A percentile compares a stretch with the other conserved stretches of the same genome.
Conservation (phyloP, 768 basidiomycete genomes). For the Rhizopogon vinicolor region DNA sequence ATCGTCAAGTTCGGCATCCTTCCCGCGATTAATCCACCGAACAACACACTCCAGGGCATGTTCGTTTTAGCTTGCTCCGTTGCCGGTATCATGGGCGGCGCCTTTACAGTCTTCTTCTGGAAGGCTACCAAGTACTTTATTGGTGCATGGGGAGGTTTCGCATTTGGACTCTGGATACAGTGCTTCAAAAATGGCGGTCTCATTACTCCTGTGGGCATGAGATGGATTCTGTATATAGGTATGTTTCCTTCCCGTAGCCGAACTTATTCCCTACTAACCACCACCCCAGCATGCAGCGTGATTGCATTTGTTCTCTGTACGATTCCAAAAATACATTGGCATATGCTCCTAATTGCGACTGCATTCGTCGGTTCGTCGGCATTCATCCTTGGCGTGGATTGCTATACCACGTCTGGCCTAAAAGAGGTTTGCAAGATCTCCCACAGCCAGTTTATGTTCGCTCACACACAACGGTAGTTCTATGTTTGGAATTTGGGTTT, state of each 20-base stretch:
- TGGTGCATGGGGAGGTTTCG: constrained; percentile 65
- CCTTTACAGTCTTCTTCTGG: constrained; percentile 88
- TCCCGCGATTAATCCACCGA: constrained; percentile 79
- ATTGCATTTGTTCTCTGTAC: constrained; percentile 81
- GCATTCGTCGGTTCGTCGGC: constrained; percentile 88
- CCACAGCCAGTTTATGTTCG: not conserved
- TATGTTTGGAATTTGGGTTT: constrained; percentile 97
- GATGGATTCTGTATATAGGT: constrained; percentile 93
- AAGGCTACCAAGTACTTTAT: constrained; percentile 79
- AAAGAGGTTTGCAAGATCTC: constrained; percentile 66
- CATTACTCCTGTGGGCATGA: constrained; percentile 67
- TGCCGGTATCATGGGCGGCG: constrained; percentile 82
- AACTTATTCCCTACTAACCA: constrained; percentile 14
- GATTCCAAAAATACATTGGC: constrained; percentile 82
- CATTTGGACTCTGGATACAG: constrained; percentile 83
- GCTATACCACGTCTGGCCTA: constrained; percentile 85
- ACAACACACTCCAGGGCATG: constrained; percentile 75
- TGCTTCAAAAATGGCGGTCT: constrained; percentile 80
- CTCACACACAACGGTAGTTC: constrained; percentile 49
- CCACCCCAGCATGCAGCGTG: constrained; percentile 56
- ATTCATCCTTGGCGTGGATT: constrained; percentile 91
- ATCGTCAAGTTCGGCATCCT: constrained; percentile 87
- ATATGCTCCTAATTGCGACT: constrained; percentile 81
- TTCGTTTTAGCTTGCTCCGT: constrained; percentile 81
- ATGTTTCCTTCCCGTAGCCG: constrained; percentile 16